Base-by-base conservation (phyloP, 2,329 filamentous ascomycete species). In the Xylariomycetidae sp. region DNA sequence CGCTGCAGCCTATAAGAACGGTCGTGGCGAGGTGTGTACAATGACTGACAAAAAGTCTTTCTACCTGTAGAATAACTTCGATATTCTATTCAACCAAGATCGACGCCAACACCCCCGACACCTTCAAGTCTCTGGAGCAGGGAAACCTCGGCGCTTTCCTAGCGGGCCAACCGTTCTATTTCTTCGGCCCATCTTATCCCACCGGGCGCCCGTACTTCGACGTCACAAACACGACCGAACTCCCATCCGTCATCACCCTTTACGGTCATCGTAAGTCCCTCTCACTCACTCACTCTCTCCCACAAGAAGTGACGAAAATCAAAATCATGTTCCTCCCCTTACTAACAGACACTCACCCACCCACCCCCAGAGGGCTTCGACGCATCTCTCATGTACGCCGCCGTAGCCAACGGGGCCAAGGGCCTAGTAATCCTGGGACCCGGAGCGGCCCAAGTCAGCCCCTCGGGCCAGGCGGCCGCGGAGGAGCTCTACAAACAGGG, bases 51-150 rank as follows among this genome's bases (percentile, higher is more conserved):
- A n/a, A n/a, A n/a, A n/a, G n/a, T n/a, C n/a, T n/a, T n/a, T n/a
- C 12, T 6, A 6, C 5, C 13, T 20, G 10, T 42, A 66, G 69
- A 27, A 73, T 75, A 36, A 65, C 63, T 2, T 66, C 61, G 2
- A 69, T 70, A 6, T 72, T 66, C 49, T 74, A 72, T 50, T 69
- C 60, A 6, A 70, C 69, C 16, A 75, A 75, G 46, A 68, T 66
- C 20, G 67, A 73, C 41, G 70, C 70, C 18, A 74, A 74, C 45
- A 66, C 66, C 0, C 57, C 73, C 14, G 70, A 74, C 40, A 74
- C 71, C 0, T 76, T 75, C 61, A 67, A 64, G 46, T 61, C 64
- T 4, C 57, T 61, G 2, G 70, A 75, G 49, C 59, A 61, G 38
- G 66, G 70, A 2, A 67, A 67, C 30, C 57, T 74, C 0, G 71